Base-by-base conservation (phyloP, 2,329 filamentous ascomycete species). In the Aspergillus novofumigatus region DNA sequence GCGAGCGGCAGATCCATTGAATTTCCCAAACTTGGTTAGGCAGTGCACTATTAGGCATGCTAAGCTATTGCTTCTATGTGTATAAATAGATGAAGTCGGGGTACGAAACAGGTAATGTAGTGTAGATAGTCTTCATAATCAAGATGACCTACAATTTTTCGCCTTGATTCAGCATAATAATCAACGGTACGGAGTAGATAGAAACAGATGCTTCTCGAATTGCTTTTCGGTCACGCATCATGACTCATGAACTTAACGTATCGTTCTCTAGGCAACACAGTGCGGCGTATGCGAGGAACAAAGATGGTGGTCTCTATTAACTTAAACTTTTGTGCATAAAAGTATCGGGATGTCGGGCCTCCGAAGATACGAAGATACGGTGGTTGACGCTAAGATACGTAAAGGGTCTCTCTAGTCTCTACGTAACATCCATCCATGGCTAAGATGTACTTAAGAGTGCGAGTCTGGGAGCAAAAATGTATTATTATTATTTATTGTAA, bases 331-430 rank as follows among this genome's bases (percentile, higher is more conserved):
- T 35, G 28, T 51, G 49, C 49, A 51, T 51, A 51, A 51, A 56
- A 20, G 20, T 38, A 29, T 60, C 59, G 59, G 59, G 25, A 54
- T 38, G 59, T 60, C 56, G 57, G 59, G 48, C 41, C 49, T 60
- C 59, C 59, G 59, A 60, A 35, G 42, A 20, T 21, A 45, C 59
- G 59, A 60, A 35, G 42, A 20, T 21, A 45, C 20, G 21, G 21
- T 20, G 11, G n/a, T 23, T 20, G 42, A 23, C 42, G 23, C 14
- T 14, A 6, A 10, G 10, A 47, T 47, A 7, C 21, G 44, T 47
- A 47, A 26, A 20, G 10, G 21, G 10, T 32, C 21, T 42, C 41
- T 44, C n/a, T n/a, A 44, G 28, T 29, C 28, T 32, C 7, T 9
- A 21, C 32, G 25, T 5, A 26, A 7, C 25, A 7, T 26, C 25